Percentiles rank a stretch among this genome's conserved stretches.
Conservation (phyloP, 495 filamentous ascomycete genomes). For the Amniculicola lignicola region DNA sequence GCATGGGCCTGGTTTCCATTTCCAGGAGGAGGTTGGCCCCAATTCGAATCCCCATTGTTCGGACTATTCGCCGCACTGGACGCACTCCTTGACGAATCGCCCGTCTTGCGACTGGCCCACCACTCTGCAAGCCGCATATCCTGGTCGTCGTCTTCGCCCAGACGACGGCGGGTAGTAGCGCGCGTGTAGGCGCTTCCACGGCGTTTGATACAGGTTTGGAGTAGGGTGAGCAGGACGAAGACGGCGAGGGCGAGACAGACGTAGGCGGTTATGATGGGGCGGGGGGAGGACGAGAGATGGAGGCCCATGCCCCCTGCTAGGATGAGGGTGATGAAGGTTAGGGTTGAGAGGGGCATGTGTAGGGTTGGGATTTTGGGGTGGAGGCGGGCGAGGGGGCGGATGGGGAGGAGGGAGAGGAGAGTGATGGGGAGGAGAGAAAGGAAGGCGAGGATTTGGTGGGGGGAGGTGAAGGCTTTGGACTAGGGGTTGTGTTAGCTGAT, state of each 20-base stretch:
- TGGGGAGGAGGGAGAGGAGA: slow-evolving; percentile 19
- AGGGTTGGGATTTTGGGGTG: slow-evolving; percentile 11
- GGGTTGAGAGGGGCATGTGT: slow-evolving; percentile 13
- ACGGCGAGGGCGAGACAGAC: slow-evolving; percentile 14
- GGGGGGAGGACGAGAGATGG: slow-evolving; percentile 12
- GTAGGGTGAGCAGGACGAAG: slow-evolving; percentile 11
- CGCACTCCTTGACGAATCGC: not conserved
- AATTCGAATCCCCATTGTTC: too few species aligned
- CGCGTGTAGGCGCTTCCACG: slow-evolving; percentile 20
- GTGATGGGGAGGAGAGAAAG: slow-evolving; percentile 21
- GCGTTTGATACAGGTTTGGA: slow-evolving; percentile 18
- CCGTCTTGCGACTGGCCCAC: not conserved
- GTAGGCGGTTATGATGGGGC: slow-evolving; percentile 22
- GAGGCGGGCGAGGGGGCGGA: slow-evolving; percentile 9
- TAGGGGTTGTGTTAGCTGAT: not conserved
- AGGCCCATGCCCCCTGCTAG: slow-evolving; percentile 28
- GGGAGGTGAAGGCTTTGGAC: slow-evolving; percentile 27
- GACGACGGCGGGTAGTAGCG: not conserved
- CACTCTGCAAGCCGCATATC: slow-evolving; percentile 12
- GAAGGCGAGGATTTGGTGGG: slow-evolving; percentile 31
- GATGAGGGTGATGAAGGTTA: slow-evolving; percentile 20
- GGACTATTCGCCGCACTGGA: slow-evolving; percentile 10
- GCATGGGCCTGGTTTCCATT: too few species aligned
- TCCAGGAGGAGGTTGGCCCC: too few species aligned
- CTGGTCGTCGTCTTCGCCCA: slow-evolving; percentile 18